Evolutionary conservation across 148 eudicot species (phyloP).

Genomic region (Salicornia ramosissima): DNA sequence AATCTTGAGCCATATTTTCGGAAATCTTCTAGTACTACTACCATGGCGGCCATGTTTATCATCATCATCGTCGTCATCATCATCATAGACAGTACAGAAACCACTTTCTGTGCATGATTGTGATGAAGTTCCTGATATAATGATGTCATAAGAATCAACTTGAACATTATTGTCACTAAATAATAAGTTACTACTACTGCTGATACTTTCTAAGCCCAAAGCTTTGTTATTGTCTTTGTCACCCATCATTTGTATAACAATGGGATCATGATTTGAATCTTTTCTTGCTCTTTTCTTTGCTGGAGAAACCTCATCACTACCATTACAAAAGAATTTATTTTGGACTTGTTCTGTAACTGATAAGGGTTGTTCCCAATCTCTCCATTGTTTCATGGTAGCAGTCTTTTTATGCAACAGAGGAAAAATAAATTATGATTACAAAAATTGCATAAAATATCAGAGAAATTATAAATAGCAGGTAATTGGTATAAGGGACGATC

Average conservation of each 20-base stretch:
- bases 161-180: background rate
- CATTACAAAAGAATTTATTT: background rate
- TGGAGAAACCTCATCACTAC: background rate
- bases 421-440: no score
- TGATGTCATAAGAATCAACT: background rate
- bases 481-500: no score
- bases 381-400: no score
- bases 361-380: no score
- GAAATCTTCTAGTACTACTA: background rate
- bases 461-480: no score
- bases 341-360: no score
- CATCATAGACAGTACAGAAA: background rate
- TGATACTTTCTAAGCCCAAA: background rate
- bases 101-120: background rate
- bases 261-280: background rate
- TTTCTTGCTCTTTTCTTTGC: background rate
- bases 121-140: constrained; percentile 1
- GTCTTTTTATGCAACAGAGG: no score
- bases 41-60: no score
- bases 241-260: background rate
- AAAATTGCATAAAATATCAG: no score
- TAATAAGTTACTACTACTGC: background rate
- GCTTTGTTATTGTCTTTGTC: no score
- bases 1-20: background rate
- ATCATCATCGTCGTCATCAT: background rate